Evolutionary conservation across 2,329 filamentous ascomycete species (phyloP).

Genomic region (Pseudopithomyces maydicus): DNA sequence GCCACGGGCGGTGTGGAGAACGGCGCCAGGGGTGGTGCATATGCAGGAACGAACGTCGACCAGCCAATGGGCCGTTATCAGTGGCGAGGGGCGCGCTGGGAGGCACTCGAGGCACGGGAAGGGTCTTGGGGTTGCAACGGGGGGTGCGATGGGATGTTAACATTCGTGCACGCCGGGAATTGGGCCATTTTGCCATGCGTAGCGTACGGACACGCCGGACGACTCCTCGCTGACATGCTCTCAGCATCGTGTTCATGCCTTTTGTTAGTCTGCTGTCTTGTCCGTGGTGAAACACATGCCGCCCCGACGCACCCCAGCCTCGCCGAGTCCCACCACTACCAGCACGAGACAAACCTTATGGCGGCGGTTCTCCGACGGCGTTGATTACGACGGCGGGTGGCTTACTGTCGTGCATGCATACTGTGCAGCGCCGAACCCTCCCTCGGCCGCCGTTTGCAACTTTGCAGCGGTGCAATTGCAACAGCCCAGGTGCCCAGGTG

Average conservation of each 20-base stretch:
- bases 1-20: slow-evolving; percentile 16
- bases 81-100: too few relatives aligned
- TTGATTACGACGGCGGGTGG: slow-evolving; percentile 16
- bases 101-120: not conserved
- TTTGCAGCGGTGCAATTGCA: too few relatives aligned
- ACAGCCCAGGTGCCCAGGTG: too few relatives aligned
- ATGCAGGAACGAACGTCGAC: slow-evolving; percentile 30
- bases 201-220: not conserved
- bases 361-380: not conserved
- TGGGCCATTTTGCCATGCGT: not conserved
- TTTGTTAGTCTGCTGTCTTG: not conserved
- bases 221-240: slow-evolving; percentile 6
- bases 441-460: slow-evolving; percentile 4
- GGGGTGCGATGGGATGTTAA: not conserved
- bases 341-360: not conserved
- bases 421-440: not conserved
- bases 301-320: not conserved
- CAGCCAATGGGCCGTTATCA: slow-evolving; percentile 15
- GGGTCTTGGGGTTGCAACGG: not conserved
- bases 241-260: slow-evolving; percentile 8
- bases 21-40: slow-evolving; percentile 19
- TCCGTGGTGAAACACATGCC: slow-evolving; percentile 1
- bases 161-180: not conserved
- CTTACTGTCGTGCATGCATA: slow-evolving; percentile 1
- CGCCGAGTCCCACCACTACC: not conserved